These are phyloP conservation scores for Rhodotorula glutinis DNA, from an alignment of 1,284 basidiomycete species.

Conservation along the genomic window DNA sequence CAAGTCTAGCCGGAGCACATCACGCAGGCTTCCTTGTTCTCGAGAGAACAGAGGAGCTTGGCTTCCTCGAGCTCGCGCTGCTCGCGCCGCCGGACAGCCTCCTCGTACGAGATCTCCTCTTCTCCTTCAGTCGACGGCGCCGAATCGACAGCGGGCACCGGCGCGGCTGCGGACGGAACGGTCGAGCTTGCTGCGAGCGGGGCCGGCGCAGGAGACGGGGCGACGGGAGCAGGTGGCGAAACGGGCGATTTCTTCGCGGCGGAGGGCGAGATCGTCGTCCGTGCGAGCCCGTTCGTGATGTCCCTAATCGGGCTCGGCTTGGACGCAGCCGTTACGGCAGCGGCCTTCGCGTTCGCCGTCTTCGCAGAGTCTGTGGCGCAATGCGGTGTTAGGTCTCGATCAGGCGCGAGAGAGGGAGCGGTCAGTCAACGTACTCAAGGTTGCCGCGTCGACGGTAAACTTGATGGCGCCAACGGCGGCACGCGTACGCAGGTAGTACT, in stretches of 20 bases:
- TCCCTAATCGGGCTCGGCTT: constrained; percentile 30
- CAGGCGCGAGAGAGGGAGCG: too few relatives aligned
- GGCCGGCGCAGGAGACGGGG: constrained; percentile 13
- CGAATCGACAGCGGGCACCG: constrained; percentile 45
- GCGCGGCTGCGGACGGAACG: constrained; percentile 43
- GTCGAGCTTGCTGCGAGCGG: constrained; percentile 1
- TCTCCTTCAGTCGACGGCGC: constrained; percentile 51
- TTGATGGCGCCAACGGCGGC: constrained; percentile 95
- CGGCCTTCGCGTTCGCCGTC: constrained; percentile 48
- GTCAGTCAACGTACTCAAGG: constrained; percentile 37
- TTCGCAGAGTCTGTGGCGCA: constrained; percentile 56
- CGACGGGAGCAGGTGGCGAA: constrained; percentile 23
- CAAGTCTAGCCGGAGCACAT: constrained; percentile 37
- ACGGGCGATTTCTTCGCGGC: constrained; percentile 19
- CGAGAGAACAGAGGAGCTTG: constrained; percentile 73
- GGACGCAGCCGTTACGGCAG: constrained; percentile 20
- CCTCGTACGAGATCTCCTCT: constrained; percentile 76
- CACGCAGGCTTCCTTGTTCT: constrained; percentile 62
- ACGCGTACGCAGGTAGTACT: constrained; percentile 82
- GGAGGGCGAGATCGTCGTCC: constrained; percentile 13
- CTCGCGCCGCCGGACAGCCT: constrained; percentile 67
- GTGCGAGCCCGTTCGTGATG: constrained; percentile 37
- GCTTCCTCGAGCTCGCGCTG: constrained; percentile 77
- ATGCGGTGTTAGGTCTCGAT: too few relatives aligned
- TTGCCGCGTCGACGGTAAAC: constrained; percentile 79